phyloP scores from a whole-genome alignment of 2,329 filamentous ascomycete genomes.

The Dendrostoma leiphaemia region DNA sequence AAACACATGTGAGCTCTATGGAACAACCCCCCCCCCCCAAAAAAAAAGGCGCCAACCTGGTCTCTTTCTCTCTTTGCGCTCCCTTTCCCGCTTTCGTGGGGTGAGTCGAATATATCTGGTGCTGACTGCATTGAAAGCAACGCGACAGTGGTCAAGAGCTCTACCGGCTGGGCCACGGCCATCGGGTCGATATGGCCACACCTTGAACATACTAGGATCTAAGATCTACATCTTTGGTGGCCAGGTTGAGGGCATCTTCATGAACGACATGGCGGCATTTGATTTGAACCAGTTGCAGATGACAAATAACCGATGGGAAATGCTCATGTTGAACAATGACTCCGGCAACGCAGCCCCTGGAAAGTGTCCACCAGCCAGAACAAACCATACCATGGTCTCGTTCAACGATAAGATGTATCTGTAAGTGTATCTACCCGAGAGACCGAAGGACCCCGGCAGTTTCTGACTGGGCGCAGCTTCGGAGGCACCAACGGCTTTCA shows the following conservation, averaged over 20 bases:
- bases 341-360: conserved; percentile 58
- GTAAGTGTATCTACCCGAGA: conserved; percentile 50
- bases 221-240: conserved; percentile 98
- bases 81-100: too few relatives aligned
- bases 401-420: conserved; percentile 93
- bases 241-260: conserved; percentile 95
- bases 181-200: conserved; percentile 91
- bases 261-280: conserved; percentile 95
- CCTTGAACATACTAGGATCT: conserved; percentile 91
- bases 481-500: conserved; percentile 92
- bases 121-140: conserved; percentile 59
- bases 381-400: conserved; percentile 90
- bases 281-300: conserved; percentile 93
- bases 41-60: too few relatives aligned
- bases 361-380: conserved; percentile 80
- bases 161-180: conserved; percentile 83
- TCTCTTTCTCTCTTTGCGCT: too few relatives aligned
- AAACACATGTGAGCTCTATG: conserved; percentile 79
- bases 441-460: not conserved
- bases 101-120: too few relatives aligned
- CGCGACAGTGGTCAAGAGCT: conserved; percentile 95
- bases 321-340: conserved; percentile 76
- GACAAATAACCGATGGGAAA: conserved; percentile 89
- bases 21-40: too few relatives aligned
- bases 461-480: conserved; percentile 58